Base-by-base conservation (phyloP, 345 rosid genomes). In the Gossypium australe region DNA sequence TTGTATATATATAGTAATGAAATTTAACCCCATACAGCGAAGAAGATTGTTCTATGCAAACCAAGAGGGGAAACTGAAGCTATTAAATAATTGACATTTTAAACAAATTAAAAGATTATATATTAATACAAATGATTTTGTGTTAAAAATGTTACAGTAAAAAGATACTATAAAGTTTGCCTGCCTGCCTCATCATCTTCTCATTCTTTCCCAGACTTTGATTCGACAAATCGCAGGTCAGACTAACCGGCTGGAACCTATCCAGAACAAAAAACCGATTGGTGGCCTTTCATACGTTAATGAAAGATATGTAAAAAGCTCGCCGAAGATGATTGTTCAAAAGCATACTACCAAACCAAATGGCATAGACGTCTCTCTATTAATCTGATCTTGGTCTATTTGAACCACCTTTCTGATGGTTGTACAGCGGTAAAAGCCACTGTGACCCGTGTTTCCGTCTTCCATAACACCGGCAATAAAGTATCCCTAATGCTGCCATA, bases 381-480 rank as follows among this genome's bases (percentile, higher is more conserved):
- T 79, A 92, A 73, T 96, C 99, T 51, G 99, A 81, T 84, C 99
- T 90, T 12, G 86, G 87, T 78, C 97, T 86, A 53, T 71, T 83
- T 55, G 91, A 69, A 29, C 89, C 84, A 68, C 81, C 83, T 78
- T 80, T 90, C 29, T 79, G 85, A 59, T 67, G 88, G 73, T 78
- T 89, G 83, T 91, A 91, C 68, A 96, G 34, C 0, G 99, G 99
- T 77, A 96, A 89, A 71, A 93, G 81, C 86, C 94, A 87, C 5
- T 76, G 84, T 3, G 89, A 80, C 18, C 97, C 88, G 1, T 86
- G 90, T 82, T 88, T 96, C 82, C 92, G 88, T 85, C 77, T 85
- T 69, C 98, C 94, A 43, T 77, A 86, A 81, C 97, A 96, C 82
- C 97, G 94, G 89, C 94, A 92, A 76, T 93, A 96, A 27, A 93